Conservation (phyloP, 257 asterid genomes). For the Solanum chiquidenum region DNA sequence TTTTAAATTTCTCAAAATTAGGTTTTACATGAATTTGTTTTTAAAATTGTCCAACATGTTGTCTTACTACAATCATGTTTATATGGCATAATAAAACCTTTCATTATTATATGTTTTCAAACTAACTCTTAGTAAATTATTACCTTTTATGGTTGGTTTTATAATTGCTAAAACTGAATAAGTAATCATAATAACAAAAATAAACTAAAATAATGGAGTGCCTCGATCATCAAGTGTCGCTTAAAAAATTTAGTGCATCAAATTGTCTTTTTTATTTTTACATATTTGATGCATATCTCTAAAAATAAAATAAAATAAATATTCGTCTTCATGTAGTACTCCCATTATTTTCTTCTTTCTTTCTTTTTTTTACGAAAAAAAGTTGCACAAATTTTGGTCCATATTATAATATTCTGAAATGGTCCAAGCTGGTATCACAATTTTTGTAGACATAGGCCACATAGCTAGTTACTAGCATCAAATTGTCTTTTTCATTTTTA, state of each 20-base stretch:
- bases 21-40: not conserved
- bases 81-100: not conserved
- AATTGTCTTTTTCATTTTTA: not conserved
- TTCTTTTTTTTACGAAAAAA: not conserved
- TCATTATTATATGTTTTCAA: not conserved
- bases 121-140: not conserved
- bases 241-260: not conserved
- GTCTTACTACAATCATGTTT: not conserved
- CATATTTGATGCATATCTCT: not conserved
- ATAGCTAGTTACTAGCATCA: not conserved
- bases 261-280: not conserved
- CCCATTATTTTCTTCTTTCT: not conserved
- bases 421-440: not conserved
- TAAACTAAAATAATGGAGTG: not conserved
- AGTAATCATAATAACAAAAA: not conserved
- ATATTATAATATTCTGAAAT: not conserved
- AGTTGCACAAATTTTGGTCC: not conserved
- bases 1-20: not conserved
- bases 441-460: not conserved
- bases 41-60: not conserved
- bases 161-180: not conserved
- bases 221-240: not conserved
- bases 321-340: not conserved
- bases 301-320: not conserved
- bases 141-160: not conserved